These are phyloP conservation scores for Phaeosphaeriaceae sp. DNA, from an alignment of 2,329 filamentous ascomycete species.

Conservation along the genomic window DNA sequence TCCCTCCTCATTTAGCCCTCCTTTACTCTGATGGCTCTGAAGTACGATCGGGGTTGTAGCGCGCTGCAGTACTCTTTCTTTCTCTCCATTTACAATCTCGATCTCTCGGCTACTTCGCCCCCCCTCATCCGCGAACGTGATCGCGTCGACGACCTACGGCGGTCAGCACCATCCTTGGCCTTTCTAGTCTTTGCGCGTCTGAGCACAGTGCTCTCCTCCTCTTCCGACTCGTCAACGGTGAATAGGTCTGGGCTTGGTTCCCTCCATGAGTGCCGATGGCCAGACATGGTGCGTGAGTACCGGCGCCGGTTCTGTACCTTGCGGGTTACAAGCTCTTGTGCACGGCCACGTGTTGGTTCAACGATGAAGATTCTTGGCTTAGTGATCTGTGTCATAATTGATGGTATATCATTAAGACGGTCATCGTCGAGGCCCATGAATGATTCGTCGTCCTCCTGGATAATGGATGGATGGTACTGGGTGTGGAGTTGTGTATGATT, in stretches of 20 bases:
- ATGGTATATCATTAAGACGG: conserved; percentile 39
- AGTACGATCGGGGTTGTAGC: not conserved
- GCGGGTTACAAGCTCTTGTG: conserved; percentile 43
- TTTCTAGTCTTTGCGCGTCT: conserved; percentile 38
- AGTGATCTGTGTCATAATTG: conserved; percentile 36
- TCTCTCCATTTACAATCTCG: conserved; percentile 32
- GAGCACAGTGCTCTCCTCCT: conserved; percentile 37
- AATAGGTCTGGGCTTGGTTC: conserved; percentile 51
- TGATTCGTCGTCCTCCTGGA: conserved; percentile 43
- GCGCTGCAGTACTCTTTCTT: not conserved
- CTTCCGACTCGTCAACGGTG: conserved; percentile 51
- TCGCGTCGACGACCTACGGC: conserved; percentile 41
- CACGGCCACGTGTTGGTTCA: conserved; percentile 46
- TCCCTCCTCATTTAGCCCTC: not conserved
- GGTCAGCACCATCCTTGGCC: conserved; percentile 44
- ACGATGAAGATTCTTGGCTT: conserved; percentile 35
- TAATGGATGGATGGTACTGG: conserved; percentile 37
- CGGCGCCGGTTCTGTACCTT: conserved; percentile 40
- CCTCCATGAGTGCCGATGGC: conserved; percentile 50
- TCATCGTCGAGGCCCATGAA: conserved; percentile 48
- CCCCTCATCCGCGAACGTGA: conserved; percentile 35
- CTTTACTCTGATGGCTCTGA: not conserved
- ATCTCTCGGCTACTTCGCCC: conserved; percentile 35
- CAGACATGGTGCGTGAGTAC: conserved; percentile 45
- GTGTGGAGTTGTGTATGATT: conserved; percentile 42